phyloP scores from a whole-genome alignment of 148 eudicot genomes.

The Oxyria digyna region DNA sequence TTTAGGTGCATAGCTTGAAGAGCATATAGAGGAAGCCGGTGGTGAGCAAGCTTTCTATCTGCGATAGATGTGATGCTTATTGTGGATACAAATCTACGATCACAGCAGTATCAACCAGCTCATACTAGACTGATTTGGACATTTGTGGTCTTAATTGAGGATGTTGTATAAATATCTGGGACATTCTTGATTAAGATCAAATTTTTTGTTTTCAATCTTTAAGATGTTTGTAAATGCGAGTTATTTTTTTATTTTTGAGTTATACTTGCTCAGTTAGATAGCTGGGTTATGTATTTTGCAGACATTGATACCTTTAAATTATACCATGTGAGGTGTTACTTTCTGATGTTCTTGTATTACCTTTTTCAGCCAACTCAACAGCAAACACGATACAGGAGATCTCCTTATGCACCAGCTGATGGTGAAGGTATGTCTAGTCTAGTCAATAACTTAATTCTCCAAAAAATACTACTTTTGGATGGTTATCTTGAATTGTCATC shows the following conservation, averaged over 20 bases:
- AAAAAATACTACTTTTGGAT: neutral
- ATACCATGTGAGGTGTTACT: neutral
- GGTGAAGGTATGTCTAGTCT: conserved; percentile 52
- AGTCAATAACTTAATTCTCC: neutral
- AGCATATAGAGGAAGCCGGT: neutral
- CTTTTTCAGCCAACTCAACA: conserved; percentile 42
- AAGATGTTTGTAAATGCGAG: neutral
- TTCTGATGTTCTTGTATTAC: neutral
- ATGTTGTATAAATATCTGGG: neutral
- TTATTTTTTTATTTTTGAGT: too few species aligned
- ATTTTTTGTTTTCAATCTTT: neutral
- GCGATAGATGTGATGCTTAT: neutral
- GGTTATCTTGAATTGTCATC: neutral
- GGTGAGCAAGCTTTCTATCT: neutral
- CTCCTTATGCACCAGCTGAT: conserved; percentile 75
- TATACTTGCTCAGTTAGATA: neutral
- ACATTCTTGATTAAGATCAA: neutral
- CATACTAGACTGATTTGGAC: neutral
- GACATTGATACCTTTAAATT: neutral
- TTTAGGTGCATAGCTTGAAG: too few species aligned
- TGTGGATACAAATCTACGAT: neutral
- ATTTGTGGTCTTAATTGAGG: neutral
- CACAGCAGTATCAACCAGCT: neutral
- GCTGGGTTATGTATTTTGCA: neutral
- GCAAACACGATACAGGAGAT: conserved; percentile 91